Evolutionary conservation across 129 eudicot species (phyloP).

Genomic region (Helichrysum umbraculigerum): DNA sequence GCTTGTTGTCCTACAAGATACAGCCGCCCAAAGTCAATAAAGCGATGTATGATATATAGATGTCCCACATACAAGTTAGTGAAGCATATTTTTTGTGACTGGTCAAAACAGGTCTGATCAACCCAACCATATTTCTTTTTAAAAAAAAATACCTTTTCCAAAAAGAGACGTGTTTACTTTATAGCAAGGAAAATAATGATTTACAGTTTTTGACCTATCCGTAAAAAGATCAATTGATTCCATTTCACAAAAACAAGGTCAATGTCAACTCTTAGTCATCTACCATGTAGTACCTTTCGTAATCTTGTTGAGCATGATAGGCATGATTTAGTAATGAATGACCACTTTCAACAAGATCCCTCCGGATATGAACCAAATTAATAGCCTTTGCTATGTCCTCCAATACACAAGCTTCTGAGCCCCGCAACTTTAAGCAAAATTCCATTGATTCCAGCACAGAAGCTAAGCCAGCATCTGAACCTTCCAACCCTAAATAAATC

Average conservation of each 20-base stretch:
- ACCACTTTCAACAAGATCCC: constrained; percentile 97
- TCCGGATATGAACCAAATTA: constrained; percentile 80
- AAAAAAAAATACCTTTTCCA: background rate
- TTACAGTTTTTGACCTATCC: background rate
- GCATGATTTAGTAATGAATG: constrained; percentile 88
- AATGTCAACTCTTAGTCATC: too few species aligned
- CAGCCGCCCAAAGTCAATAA: constrained; percentile 4
- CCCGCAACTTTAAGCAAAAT: constrained; percentile 85
- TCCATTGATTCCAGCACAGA: constrained; percentile 91
- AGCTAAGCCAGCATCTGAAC: constrained; percentile 90
- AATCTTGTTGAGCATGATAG: constrained; percentile 79
- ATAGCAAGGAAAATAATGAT: background rate
- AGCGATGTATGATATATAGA: background rate
- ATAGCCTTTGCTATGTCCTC: constrained; percentile 94
- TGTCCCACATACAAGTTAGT: background rate
- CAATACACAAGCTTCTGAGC: constrained; percentile 93
- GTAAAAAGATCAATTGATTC: background rate
- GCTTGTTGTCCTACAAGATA: constrained; percentile 78
- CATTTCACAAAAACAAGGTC: too few species aligned
- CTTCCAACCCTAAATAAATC: constrained; percentile 59
- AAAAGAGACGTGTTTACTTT: background rate
- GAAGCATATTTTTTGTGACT: background rate
- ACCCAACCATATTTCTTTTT: background rate
- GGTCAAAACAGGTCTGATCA: background rate
- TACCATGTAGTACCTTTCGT: constrained; percentile 73